Percentiles rank a stretch among this genome's conserved stretches.
Evolutionary conservation across 2,329 filamentous ascomycete species (phyloP).

Genomic region (Periconia sp.): DNA sequence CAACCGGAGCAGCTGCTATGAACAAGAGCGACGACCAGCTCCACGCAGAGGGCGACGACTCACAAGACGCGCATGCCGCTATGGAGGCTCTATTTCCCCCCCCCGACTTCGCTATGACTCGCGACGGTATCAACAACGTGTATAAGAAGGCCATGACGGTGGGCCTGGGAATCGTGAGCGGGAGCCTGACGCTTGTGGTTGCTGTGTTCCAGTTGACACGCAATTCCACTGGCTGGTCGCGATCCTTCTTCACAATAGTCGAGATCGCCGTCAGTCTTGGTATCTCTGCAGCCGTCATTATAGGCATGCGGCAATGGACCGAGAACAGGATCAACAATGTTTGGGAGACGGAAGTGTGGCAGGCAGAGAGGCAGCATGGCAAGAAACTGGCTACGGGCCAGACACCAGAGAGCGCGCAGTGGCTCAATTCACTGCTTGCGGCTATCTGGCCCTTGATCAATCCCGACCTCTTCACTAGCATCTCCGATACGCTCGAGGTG

Average conservation of each 20-base stretch:
- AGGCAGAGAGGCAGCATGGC: constrained; percentile 64
- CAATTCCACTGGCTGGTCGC: constrained; percentile 36
- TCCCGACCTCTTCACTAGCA: constrained; percentile 72
- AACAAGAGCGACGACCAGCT: constrained; percentile 54
- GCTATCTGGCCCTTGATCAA: constrained; percentile 78
- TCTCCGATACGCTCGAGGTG: constrained; percentile 72
- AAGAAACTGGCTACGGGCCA: constrained; percentile 52
- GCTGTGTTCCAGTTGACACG: constrained; percentile 42
- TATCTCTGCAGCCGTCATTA: constrained; percentile 42
- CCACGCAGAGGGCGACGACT: constrained; percentile 50
- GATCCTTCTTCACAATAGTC: constrained; percentile 32
- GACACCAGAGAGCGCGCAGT: constrained; percentile 70
- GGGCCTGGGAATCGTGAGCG: constrained; percentile 31
- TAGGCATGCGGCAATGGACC: constrained; percentile 64
- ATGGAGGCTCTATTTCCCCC: constrained; percentile 62
- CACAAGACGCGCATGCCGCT: constrained; percentile 50
- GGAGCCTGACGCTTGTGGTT: constrained; percentile 41
- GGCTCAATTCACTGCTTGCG: constrained; percentile 72
- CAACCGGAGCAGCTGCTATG: constrained; percentile 53
- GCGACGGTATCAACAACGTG: constrained; percentile 52
- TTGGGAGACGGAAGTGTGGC: constrained; percentile 74
- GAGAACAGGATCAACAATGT: constrained; percentile 65
- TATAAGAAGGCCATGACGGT: constrained; percentile 51
- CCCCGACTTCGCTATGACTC: constrained; percentile 55
- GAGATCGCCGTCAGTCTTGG: constrained; percentile 36